These are phyloP conservation scores for Colletotrichum lini DNA, from an alignment of 2,329 filamentous ascomycete species.

Conservation along the genomic window DNA sequence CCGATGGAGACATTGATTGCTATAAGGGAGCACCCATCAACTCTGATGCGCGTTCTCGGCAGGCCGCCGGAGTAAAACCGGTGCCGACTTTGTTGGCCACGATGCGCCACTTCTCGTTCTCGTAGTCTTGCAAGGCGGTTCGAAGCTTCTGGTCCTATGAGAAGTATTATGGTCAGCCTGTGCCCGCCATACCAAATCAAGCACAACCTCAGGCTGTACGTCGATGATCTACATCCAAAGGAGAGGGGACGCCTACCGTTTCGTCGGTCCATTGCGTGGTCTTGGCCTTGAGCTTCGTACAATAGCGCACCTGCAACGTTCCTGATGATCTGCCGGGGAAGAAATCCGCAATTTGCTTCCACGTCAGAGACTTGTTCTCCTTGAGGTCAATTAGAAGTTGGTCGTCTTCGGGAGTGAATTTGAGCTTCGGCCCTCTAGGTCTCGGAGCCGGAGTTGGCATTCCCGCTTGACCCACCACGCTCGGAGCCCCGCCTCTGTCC, in stretches of 20 bases:
- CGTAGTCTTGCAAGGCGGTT: conserved; percentile 84
- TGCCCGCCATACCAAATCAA: conserved; percentile 36
- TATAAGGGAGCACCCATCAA: conserved; percentile 67
- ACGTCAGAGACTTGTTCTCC: conserved; percentile 94
- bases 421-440: conserved; percentile 89
- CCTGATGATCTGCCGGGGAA: conserved; percentile 93
- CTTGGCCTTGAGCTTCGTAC: conserved; percentile 94
- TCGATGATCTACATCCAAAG: not conserved
- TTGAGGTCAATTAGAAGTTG: conserved; percentile 90
- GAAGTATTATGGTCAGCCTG: conserved; percentile 36
- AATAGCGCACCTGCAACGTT: conserved; percentile 93
- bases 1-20: conserved; percentile 69
- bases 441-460: conserved; percentile 88
- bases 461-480: conserved; percentile 86
- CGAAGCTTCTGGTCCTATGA: conserved; percentile 82
- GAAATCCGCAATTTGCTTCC: conserved; percentile 98
- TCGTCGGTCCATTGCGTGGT: conserved; percentile 95
- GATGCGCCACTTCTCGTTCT: conserved; percentile 93
- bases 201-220: conserved; percentile 44
- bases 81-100: conserved; percentile 92
- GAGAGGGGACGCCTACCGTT: conserved; percentile 73
- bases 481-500: conserved; percentile 78
- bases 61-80: conserved; percentile 89
- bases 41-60: conserved; percentile 83
- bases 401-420: conserved; percentile 95